Conservation (phyloP, 2,329 filamentous ascomycete species). For the Diaporthe aspalathi region DNA sequence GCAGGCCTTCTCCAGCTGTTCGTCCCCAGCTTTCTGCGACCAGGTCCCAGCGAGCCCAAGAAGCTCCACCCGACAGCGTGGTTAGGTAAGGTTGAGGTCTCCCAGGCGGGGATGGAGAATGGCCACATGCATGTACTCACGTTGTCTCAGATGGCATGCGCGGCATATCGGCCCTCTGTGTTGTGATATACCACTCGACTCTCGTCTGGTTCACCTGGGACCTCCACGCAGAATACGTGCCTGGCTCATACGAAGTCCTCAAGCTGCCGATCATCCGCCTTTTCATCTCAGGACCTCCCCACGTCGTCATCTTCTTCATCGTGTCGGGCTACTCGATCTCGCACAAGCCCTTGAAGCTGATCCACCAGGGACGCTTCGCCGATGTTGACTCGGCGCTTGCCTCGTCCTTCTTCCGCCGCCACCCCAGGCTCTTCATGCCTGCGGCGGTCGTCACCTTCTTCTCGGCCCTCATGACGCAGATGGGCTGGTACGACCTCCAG, state of each 20-base stretch:
- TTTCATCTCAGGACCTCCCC: conserved; percentile 45
- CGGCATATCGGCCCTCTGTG: conserved; percentile 42
- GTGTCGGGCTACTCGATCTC: conserved; percentile 55
- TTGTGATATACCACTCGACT: conserved; percentile 41
- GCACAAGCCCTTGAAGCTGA: conserved; percentile 49
- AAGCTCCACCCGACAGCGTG: conserved; percentile 38
- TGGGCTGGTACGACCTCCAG: conserved; percentile 39
- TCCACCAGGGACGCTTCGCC: conserved; percentile 41
- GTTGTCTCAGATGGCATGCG: conserved; percentile 41
- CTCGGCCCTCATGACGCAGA: conserved; percentile 35
- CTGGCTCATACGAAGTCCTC: conserved; percentile 33
- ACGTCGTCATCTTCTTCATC: conserved; percentile 52
- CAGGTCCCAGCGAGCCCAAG: conserved; percentile 5
- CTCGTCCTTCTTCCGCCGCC: conserved; percentile 46
- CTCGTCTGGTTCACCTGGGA: conserved; percentile 37
- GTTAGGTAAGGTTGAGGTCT: conserved; percentile 29
- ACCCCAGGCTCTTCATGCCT: conserved; percentile 46
- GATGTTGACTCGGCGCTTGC: conserved; percentile 43
- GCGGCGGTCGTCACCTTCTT: conserved; percentile 41
- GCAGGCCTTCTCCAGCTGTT: background rate
- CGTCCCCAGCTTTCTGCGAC: conserved; percentile 36
- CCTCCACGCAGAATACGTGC: conserved; percentile 31
- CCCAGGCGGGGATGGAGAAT: background rate
- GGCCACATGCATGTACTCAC: conserved; percentile 5
- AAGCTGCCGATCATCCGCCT: conserved; percentile 49